A percentile compares a stretch with the other conserved stretches of the same genome.
phyloP scores from a whole-genome alignment of 148 eudicot species.

The Rhododendron vialii region DNA sequence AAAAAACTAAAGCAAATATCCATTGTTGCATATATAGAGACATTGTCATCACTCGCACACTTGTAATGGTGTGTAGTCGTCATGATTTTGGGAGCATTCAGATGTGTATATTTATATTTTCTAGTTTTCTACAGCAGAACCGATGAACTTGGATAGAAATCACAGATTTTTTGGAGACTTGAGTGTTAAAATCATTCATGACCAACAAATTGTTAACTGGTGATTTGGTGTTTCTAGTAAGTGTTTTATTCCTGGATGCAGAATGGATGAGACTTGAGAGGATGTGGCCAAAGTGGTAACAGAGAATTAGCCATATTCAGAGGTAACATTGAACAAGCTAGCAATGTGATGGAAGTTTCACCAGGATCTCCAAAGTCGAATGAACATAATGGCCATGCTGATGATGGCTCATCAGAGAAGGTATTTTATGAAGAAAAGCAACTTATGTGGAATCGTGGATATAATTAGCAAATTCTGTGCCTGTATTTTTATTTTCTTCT shows the following conservation, averaged over 20 bases:
- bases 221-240: neutral
- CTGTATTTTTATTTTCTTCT: too few species aligned
- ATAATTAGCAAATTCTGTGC: neutral
- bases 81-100: too few species aligned
- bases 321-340: constrained; percentile 28
- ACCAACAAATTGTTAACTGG: too few species aligned
- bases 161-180: too few species aligned
- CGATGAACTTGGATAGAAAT: too few species aligned
- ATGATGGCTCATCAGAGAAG: constrained; percentile 40
- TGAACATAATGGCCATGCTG: constrained; percentile 23
- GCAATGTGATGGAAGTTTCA: constrained; percentile 31
- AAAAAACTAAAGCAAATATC: too few species aligned
- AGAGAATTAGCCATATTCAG: constrained; percentile 36
- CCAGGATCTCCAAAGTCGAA: constrained; percentile 27
- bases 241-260: constrained; percentile 18
- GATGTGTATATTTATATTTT: too few species aligned
- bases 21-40: too few species aligned
- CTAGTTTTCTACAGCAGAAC: too few species aligned
- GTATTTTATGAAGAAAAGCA: constrained; percentile 21
- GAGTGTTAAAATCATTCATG: too few species aligned
- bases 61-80: too few species aligned
- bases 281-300: constrained; percentile 53
- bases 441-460: neutral
- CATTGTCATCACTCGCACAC: too few species aligned
- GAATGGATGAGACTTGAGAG: constrained; percentile 65